Evolutionary conservation across 2,329 filamentous ascomycete species (phyloP), one percentile per base, ranked within the genome.

Genomic region (Madurella fahalii): DNA sequence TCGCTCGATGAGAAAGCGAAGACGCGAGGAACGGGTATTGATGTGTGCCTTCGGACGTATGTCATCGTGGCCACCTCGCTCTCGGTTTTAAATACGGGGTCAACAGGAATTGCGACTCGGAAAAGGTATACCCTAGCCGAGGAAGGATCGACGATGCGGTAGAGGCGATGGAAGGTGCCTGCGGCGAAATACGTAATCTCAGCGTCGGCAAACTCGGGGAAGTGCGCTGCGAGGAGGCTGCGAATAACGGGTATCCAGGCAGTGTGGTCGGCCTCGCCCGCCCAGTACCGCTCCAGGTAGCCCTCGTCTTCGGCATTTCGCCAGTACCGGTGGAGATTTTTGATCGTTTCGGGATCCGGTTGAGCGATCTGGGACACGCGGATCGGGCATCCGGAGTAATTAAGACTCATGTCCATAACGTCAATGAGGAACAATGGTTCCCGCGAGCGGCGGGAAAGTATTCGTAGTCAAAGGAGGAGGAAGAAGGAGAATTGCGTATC

Each of bases 11-110:
- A 58, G 49, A 47, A 58, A 40, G 52, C 56, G 16, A 54, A 34
- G 25, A 58, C 56, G 5, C 41, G 52, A 4, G 56, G 56, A 5
- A 58, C 40, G 41, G 56, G 56, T 34, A 58, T 52, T 2, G 52
- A 43, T 5, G 56, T 58, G 48, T 58, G 52, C n/a, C 42, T 40
- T 2, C 52, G 52, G 41, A 58, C 46, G 41, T 58, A 58, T 13
- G 52, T 52, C 56, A 58, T 58, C 2, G 56, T 58, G 15, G 56
- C 56, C 4, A 58, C 51, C 56, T 58, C 56, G 49, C 56, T 58
- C 16, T 58, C 56, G 34, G 56, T 58, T 39, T 58, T 58, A 52
- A 50, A 58, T 45, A 58, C 54, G 30, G 56, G 56, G 25, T 58
- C 56, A 39, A 54, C 56, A 9, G 56, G 56, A 11, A 58, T 58